A percentile compares a stretch with the other conserved stretches of the same genome.
These are phyloP conservation scores for Tuctoria greenei DNA, from an alignment of 176 grass and related monocot species.

Conservation along the genomic window DNA sequence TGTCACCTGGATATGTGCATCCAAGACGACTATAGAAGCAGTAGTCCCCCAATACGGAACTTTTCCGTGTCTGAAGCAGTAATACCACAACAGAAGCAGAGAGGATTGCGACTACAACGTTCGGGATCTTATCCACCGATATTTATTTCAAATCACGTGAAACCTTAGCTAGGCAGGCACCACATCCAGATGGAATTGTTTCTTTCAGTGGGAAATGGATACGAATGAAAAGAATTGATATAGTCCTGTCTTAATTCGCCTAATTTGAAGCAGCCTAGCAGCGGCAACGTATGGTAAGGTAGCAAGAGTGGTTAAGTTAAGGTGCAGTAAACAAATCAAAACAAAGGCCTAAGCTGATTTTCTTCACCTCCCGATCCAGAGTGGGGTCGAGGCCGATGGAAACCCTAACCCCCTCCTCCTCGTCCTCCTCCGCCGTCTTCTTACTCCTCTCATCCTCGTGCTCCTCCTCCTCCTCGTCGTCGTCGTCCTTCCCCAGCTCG, in stretches of 20 bases:
- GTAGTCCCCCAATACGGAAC: not conserved
- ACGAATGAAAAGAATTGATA: not conserved
- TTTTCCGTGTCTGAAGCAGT: not conserved
- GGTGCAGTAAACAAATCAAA: not conserved
- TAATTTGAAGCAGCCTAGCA: not conserved
- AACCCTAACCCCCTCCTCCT: constrained; percentile 72
- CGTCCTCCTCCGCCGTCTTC: constrained; percentile 36
- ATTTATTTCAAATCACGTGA: not conserved
- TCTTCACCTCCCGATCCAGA: constrained; percentile 79
- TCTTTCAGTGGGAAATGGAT: not conserved
- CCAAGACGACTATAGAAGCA: not conserved
- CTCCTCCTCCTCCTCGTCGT: constrained; percentile 38
- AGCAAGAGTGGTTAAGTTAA: not conserved
- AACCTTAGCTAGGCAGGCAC: not conserved
- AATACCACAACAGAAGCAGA: too few species aligned
- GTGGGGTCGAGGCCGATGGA: constrained; percentile 90
- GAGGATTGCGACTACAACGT: not conserved
- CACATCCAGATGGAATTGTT: not conserved
- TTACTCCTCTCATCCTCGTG: not conserved
- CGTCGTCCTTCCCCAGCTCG: constrained; percentile 23
- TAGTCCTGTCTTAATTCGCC: not conserved
- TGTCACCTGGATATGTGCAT: not conserved
- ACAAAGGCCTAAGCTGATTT: not conserved
- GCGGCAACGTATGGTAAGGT: not conserved
- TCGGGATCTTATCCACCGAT: not conserved